Percentiles rank a stretch among this genome's conserved stretches.
phyloP scores from a whole-genome alignment of 1,139 yeast species.

The Kodamaea plutei region DNA sequence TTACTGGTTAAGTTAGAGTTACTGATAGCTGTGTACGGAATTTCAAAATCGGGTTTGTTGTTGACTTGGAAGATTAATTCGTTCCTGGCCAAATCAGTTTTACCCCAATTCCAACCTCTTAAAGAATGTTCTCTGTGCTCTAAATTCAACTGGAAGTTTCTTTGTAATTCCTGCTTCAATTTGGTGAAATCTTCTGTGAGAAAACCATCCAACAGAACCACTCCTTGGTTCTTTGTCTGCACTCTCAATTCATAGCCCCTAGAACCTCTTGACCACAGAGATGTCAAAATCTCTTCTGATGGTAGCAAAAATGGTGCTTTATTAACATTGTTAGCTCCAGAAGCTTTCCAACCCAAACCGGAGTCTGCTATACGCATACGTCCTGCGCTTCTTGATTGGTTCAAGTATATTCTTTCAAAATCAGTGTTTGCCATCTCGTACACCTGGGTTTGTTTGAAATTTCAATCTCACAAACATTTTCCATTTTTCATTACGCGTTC shows the following conservation, averaged over 20 bases:
- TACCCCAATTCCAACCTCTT: conserved; percentile 99
- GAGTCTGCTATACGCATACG: conserved; percentile 92
- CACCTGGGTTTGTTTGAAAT: conserved; percentile 1
- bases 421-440: conserved; percentile 48
- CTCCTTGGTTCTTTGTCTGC: conserved; percentile 85
- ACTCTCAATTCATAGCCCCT: conserved; percentile 87
- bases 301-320: conserved; percentile 81
- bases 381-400: conserved; percentile 80
- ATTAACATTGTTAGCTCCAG: conserved; percentile 34
- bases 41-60: conserved; percentile 86
- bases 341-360: conserved; percentile 95
- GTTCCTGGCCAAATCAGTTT: conserved; percentile 84
- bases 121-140: conserved; percentile 88
- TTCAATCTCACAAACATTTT: not conserved
- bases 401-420: conserved; percentile 82
- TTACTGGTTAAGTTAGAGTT: conserved; percentile 92
- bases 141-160: conserved; percentile 66
- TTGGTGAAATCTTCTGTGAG: conserved; percentile 76
- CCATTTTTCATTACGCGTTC: conserved; percentile 6
- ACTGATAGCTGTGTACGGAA: conserved; percentile 75
- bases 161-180: conserved; percentile 77
- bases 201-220: conserved; percentile 86
- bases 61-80: conserved; percentile 84
- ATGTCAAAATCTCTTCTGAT: conserved; percentile 73
- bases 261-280: conserved; percentile 90